These are phyloP conservation scores for Lippia alba DNA, from an alignment of 305 asterid genomes.

Conservation along the genomic window DNA sequence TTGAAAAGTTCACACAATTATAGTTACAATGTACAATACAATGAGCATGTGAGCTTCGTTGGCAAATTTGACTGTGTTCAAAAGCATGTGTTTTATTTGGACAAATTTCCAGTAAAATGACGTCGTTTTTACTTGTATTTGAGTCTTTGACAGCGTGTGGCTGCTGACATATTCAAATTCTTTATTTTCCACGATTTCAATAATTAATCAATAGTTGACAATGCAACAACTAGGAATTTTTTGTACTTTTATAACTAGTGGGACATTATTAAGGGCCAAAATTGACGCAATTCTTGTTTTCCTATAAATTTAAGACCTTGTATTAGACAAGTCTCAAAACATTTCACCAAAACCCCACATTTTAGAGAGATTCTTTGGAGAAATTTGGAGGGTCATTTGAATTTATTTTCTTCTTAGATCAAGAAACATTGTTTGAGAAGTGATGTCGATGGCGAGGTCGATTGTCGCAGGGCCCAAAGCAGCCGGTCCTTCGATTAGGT, in stretches of 20 bases:
- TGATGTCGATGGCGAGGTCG: slow-evolving; percentile 38
- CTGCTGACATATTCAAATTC: background rate
- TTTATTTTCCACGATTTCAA: background rate
- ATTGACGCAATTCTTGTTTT: background rate
- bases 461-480: slow-evolving; percentile 22
- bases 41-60: slow-evolving; percentile 26
- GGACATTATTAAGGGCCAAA: background rate
- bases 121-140: slow-evolving; percentile 4
- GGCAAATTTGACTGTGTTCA: slow-evolving; percentile 36
- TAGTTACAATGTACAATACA: background rate
- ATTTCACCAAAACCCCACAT: background rate
- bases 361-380: background rate
- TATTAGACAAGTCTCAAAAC: background rate
- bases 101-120: background rate
- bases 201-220: slow-evolving; percentile 14
- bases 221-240: slow-evolving; percentile 5
- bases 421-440: background rate
- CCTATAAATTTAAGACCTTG: slow-evolving; percentile 5
- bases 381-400: background rate
- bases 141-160: slow-evolving; percentile 19
- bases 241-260: background rate
- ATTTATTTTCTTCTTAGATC: background rate
- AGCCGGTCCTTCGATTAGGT: slow-evolving; percentile 5
- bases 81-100: slow-evolving; percentile 27
- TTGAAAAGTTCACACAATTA: background rate